phyloP scores from a whole-genome alignment of 2,329 filamentous ascomycete species.

The Orbilia blumenaviensis region DNA sequence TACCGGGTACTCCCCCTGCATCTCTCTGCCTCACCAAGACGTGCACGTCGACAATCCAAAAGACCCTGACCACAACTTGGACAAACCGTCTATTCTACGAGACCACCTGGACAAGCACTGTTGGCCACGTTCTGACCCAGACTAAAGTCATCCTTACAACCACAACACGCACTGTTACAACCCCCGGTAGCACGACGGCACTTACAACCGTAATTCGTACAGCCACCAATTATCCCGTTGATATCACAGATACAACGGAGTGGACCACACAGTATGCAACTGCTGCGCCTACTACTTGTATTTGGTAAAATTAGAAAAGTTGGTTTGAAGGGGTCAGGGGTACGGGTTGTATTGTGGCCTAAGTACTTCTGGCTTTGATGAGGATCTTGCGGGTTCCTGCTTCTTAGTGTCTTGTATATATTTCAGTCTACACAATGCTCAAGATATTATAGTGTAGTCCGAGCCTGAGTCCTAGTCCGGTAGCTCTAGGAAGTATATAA shows the following conservation, averaged over 20 bases:
- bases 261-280: conserved; percentile 29
- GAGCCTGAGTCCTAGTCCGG: no score
- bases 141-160: conserved; percentile 26
- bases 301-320: not conserved
- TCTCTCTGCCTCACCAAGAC: conserved; percentile 31
- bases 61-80: conserved; percentile 19
- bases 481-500: no score
- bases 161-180: conserved; percentile 13
- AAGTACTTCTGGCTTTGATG: no score
- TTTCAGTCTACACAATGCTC: no score
- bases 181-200: conserved; percentile 16
- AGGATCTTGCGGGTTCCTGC: no score
- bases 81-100: conserved; percentile 22
- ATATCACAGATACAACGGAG: conserved; percentile 3
- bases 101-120: conserved; percentile 20
- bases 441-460: no score
- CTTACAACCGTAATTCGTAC: not conserved
- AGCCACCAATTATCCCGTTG: not conserved
- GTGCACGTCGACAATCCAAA: conserved; percentile 5
- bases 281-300: conserved; percentile 24
- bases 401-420: no score
- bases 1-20: conserved; percentile 22
- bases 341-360: not conserved
- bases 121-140: conserved; percentile 34
- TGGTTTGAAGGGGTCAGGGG: not conserved